Conservation (phyloP, 306 rosid genomes). For the Dalbergia cultrata region DNA sequence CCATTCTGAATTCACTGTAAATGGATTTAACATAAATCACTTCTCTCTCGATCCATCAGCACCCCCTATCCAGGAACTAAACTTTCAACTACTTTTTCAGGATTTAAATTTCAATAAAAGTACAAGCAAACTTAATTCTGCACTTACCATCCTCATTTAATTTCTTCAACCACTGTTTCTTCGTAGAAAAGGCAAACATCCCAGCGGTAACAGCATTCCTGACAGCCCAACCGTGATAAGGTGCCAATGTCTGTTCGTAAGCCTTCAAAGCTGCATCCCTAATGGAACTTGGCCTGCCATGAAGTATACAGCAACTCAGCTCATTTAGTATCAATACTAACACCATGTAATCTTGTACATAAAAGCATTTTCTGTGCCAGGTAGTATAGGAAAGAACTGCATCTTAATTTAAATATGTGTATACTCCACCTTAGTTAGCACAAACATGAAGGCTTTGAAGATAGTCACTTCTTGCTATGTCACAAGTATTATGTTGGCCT, state of each 20-base stretch:
- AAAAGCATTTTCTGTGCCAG: constrained; percentile 6
- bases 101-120: constrained; percentile 23
- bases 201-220: constrained; percentile 93
- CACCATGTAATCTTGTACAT: not conserved
- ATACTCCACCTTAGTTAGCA: constrained; percentile 3
- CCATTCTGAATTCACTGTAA: no score
- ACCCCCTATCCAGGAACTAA: not conserved
- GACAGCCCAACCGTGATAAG: constrained; percentile 92
- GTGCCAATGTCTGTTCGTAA: constrained; percentile 80
- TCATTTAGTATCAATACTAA: constrained; percentile 26
- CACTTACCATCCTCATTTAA: constrained; percentile 92
- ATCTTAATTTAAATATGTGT: constrained; percentile 1
- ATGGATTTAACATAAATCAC: not conserved
- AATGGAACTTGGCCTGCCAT: constrained; percentile 80
- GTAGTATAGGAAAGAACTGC: constrained; percentile 5
- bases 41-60: not conserved
- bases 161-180: constrained; percentile 65
- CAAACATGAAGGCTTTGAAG: not conserved
- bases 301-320: constrained; percentile 37
- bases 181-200: constrained; percentile 89
- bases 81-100: constrained; percentile 27
- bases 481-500: not conserved
- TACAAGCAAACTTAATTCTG: constrained; percentile 21
- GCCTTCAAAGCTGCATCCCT: constrained; percentile 92
- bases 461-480: not conserved